phyloP scores from a whole-genome alignment of 257 asterid species.

The Dorcoceras hygrometricum region DNA sequence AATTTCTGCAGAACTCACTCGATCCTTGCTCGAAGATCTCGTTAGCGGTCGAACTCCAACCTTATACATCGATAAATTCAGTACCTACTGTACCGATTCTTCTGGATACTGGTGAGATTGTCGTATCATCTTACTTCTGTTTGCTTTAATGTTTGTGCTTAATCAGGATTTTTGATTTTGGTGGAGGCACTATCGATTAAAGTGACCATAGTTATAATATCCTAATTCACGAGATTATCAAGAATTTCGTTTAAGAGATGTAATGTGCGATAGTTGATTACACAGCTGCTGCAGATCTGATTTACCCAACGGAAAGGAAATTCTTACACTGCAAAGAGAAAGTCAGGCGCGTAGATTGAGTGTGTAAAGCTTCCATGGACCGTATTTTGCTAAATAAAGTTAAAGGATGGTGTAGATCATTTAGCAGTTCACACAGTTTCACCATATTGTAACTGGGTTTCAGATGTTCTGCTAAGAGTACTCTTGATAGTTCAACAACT shows the following conservation, averaged over 20 bases:
- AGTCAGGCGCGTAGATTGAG: slow-evolving; percentile 66
- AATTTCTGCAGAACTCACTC: slow-evolving; percentile 52
- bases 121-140: neutral
- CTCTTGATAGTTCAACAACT: slow-evolving; percentile 70
- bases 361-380: slow-evolving; percentile 29
- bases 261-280: neutral
- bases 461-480: slow-evolving; percentile 71
- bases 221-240: neutral
- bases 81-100: slow-evolving; percentile 57
- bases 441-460: slow-evolving; percentile 20
- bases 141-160: slow-evolving; percentile 1
- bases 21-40: slow-evolving; percentile 58
- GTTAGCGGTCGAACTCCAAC: slow-evolving; percentile 48
- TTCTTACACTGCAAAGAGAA: slow-evolving; percentile 52
- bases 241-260: neutral
- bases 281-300: slow-evolving; percentile 74
- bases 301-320: slow-evolving; percentile 63
- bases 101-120: slow-evolving; percentile 59
- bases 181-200: neutral
- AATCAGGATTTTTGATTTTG: neutral
- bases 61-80: slow-evolving; percentile 57
- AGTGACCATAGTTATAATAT: slow-evolving; percentile 6
- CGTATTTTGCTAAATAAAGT: slow-evolving; percentile 7
- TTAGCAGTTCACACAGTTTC: neutral
- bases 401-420: slow-evolving; percentile 15